These are phyloP conservation scores for Claviceps pazoutovae DNA, from an alignment of 2,329 filamentous ascomycete genomes.

Conservation along the genomic window DNA sequence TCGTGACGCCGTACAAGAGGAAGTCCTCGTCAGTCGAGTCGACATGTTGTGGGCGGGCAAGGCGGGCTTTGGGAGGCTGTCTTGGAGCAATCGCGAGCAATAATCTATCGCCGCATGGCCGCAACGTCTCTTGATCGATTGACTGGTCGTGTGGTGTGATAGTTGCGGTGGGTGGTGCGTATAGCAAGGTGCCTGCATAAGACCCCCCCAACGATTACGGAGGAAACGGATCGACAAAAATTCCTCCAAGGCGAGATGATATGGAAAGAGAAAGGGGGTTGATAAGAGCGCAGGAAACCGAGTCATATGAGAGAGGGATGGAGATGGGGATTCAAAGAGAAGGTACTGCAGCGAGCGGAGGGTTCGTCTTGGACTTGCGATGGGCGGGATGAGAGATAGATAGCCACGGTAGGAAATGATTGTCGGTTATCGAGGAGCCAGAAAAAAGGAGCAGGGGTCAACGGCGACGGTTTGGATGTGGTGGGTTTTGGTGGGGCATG, in stretches of 20 bases:
- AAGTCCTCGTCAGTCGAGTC: conserved; percentile 4
- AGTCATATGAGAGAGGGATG: neutral
- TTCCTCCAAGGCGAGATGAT: neutral
- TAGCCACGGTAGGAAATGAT: conserved; percentile 1
- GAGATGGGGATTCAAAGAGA: neutral
- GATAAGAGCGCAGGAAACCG: neutral
- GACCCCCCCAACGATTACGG: neutral
- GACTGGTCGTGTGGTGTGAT: neutral
- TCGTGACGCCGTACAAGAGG: conserved; percentile 4
- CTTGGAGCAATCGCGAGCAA: conserved; percentile 5
- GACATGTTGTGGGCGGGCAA: conserved; percentile 8
- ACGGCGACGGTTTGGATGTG: neutral
- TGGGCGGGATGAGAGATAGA: neutral
- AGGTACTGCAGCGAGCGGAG: neutral
- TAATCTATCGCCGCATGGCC: conserved; percentile 8
- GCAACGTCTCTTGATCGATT: neutral
- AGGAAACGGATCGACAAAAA: neutral
- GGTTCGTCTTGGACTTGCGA: conserved; percentile 2
- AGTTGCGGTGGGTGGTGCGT: neutral
- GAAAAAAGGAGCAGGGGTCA: neutral
- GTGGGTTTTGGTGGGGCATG: neutral
- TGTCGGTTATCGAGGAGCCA: neutral
- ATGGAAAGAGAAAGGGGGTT: neutral
- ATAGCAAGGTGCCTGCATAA: neutral
- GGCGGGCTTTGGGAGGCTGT: conserved; percentile 4